phyloP scores from a whole-genome alignment of 331 rosid species.

The Quercus phellos region DNA sequence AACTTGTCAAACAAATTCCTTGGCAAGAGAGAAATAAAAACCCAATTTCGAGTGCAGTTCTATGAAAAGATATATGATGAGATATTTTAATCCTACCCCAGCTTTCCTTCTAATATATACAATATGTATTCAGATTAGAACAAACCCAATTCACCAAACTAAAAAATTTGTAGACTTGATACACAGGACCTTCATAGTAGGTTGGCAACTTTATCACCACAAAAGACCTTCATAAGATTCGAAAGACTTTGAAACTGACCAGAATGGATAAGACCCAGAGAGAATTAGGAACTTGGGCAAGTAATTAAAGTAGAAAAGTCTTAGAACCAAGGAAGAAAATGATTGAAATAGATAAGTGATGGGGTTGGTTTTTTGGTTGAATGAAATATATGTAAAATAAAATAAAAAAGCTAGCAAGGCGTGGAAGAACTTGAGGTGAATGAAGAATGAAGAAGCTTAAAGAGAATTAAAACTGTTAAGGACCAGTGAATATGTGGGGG shows the following conservation, averaged over 20 bases:
- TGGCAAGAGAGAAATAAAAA: conserved; percentile 1
- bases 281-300: conserved; percentile 35
- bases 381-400: conserved; percentile 1
- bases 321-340: conserved; percentile 23
- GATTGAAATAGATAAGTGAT: neutral
- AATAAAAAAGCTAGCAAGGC: neutral
- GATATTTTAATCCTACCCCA: neutral
- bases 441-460: conserved; percentile 58
- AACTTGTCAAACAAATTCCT: conserved; percentile 15
- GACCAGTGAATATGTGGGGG: conserved; percentile 28
- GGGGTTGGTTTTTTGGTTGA: conserved; percentile 13
- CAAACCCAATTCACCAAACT: conserved; percentile 6
- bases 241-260: conserved; percentile 16
- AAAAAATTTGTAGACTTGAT: neutral
- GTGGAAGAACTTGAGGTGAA: conserved; percentile 26
- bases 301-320: conserved; percentile 28
- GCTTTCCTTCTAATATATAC: neutral
- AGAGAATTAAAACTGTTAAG: conserved; percentile 31
- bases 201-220: conserved; percentile 6
- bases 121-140: neutral
- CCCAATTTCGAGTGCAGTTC: neutral
- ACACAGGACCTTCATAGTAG: neutral
- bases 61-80: neutral
- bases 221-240: neutral
- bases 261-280: conserved; percentile 28